Conservation (phyloP, 495 filamentous ascomycete species). For the Aspergillus diversus region DNA sequence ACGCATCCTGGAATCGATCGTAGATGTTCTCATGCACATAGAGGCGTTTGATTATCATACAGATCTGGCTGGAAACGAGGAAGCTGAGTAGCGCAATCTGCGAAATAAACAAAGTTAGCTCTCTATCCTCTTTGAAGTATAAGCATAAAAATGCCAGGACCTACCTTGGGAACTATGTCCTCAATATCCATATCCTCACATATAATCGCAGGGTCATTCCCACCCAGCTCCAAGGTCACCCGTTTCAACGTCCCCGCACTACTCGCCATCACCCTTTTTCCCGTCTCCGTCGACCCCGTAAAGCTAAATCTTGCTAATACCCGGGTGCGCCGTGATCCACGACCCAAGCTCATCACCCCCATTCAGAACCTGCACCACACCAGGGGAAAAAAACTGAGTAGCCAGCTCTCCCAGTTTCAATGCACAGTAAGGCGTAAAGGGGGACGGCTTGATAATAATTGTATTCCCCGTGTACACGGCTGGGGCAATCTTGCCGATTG, state of each 20-base stretch:
- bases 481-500: constrained; percentile 58
- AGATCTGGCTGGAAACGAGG: too few relatives aligned
- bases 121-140: too few relatives aligned
- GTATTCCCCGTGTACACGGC: constrained; percentile 63
- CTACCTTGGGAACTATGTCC: constrained; percentile 43
- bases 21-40: too few relatives aligned
- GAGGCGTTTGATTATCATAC: too few relatives aligned
- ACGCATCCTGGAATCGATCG: too few relatives aligned
- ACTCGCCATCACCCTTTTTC: constrained; percentile 64
- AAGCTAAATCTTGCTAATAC: constrained; percentile 69
- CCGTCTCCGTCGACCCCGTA: constrained; percentile 66
- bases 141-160: too few relatives aligned
- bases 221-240: constrained; percentile 60
- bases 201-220: constrained; percentile 70
- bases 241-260: constrained; percentile 65
- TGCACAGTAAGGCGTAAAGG: constrained; percentile 69
- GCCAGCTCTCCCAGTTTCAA: constrained; percentile 60
- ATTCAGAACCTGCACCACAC: constrained; percentile 68
- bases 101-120: too few relatives aligned
- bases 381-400: constrained; percentile 62
- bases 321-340: constrained; percentile 58
- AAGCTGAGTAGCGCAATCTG: too few relatives aligned
- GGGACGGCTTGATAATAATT: constrained; percentile 64
- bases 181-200: constrained; percentile 68
- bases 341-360: constrained; percentile 70